Evolutionary conservation across 2,329 filamentous ascomycete species (phyloP), one percentile per base, ranked within the genome.

Genomic region (Sporothrix pseudoabietina): DNA sequence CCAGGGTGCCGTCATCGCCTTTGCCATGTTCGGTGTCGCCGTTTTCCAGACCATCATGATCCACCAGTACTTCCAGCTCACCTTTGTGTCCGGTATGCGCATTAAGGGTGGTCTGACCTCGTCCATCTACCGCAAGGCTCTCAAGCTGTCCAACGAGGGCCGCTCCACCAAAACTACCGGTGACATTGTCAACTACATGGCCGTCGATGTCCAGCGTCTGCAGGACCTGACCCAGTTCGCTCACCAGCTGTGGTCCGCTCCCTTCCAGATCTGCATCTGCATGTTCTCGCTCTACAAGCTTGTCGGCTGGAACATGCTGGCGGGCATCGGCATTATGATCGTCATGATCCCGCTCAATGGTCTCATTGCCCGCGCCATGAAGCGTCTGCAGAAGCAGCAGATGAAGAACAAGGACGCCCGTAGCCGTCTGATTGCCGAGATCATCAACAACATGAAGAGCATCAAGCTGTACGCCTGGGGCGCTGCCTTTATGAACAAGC

Each of bases 101-200:
- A 93, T 99, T 83, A 98, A 98, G 84, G 92, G 94, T 55, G 91
- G 94, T 3, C 83, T 99, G 75, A 95, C 93, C 7, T 92, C 95
- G 1, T 89, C 94, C 73, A 98, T 99, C 76, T 99, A 99, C 81
- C 88, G 91, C 74, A 99, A 99, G 83, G 92, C 94, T 0, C 86
- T 98, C 75, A 91, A 89, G 76, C 86, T 99, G 22, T 98, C 95
- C 5, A 98, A 97, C 78, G 96, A 99, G 82, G 96, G 96, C 9
- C 89, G 95, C 71, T 88, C 94, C 1, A 83, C 90, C 61, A 98
- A 98, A 83, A 93, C 93, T 0, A 99, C 96, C 0, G 96, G 96
- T 73, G 97, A 99, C 79, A 98, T 99, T 79, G 96, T 99, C 80
- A 99, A 99, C 80, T 96, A 97, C 83, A 99, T 99, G 95, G 96